These are phyloP conservation scores for Mucor circinelloides DNA, from an alignment of 371 early-diverging fungal species.

Conservation along the genomic window DNA sequence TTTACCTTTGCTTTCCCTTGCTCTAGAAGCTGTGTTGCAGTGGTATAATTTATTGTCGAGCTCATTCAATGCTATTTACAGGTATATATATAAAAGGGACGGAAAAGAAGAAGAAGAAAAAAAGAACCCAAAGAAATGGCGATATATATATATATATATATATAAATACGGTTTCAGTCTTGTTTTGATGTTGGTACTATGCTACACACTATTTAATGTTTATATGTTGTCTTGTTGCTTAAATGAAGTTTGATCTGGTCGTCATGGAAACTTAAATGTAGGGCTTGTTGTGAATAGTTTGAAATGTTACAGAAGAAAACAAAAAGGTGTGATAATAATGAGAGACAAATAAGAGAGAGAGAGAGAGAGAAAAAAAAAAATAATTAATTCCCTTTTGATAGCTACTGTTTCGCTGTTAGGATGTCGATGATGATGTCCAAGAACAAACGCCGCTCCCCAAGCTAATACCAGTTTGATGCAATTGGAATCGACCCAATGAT, in stretches of 20 bases:
- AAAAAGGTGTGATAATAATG: neutral
- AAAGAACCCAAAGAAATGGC: neutral
- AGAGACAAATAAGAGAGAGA: too few species aligned
- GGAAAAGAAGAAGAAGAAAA: neutral
- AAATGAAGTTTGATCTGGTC: neutral
- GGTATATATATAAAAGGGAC: constrained; percentile 10
- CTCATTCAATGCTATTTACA: constrained; percentile 10
- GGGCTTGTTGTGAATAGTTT: neutral
- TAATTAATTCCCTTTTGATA: neutral
- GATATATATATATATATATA: neutral
- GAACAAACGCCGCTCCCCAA: neutral
- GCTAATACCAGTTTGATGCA: neutral
- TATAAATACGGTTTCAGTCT: neutral
- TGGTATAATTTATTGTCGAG: constrained; percentile 25
- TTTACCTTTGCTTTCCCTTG: constrained; percentile 40
- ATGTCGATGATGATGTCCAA: too few species aligned
- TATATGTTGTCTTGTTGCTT: neutral
- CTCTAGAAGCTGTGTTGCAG: constrained; percentile 37
- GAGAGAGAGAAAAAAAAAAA: neutral
- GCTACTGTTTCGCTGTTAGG: neutral
- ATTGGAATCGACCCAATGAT: neutral
- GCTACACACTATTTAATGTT: neutral
- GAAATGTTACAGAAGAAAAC: neutral
- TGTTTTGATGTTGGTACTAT: neutral
- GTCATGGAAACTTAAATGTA: neutral